Conservation (phyloP, 345 rosid species). For the Eucalyptus erythrocorys region DNA sequence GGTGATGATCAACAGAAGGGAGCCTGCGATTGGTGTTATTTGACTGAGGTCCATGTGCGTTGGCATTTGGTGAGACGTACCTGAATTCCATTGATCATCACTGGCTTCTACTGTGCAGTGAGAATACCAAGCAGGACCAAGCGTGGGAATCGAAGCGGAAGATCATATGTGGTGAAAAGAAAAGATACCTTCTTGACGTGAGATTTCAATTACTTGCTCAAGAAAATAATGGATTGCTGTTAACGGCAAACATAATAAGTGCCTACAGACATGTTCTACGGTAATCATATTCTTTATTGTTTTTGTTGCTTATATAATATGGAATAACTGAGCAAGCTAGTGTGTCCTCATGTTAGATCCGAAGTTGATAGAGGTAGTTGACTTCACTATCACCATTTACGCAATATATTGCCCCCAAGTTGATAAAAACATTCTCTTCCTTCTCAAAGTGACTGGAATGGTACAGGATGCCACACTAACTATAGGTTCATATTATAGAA, state of each 20-base stretch:
- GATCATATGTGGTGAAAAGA: conserved; percentile 84
- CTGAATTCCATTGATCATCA: not conserved
- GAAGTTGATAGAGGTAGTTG: not conserved
- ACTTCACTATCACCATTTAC: not conserved
- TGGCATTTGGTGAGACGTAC: not conserved
- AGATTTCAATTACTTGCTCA: not conserved
- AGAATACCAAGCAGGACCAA: conserved; percentile 95
- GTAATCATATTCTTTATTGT: not conserved
- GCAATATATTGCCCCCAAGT: not conserved
- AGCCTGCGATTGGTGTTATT: too few species aligned
- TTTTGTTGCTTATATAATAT: not conserved
- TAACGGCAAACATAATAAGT: too few species aligned
- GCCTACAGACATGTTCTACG: too few species aligned
- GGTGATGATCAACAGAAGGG: too few species aligned
- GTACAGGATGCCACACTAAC: not conserved
- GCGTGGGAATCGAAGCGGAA: conserved; percentile 87
- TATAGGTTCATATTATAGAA: not conserved
- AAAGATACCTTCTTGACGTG: conserved; percentile 95
- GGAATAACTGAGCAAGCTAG: not conserved
- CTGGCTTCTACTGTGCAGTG: conserved; percentile 33
- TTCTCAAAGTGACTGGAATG: too few species aligned
- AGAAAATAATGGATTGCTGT: too few species aligned
- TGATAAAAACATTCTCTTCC: too few species aligned
- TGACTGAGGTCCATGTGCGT: not conserved
- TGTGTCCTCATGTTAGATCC: not conserved